Evolutionary conservation across 2,329 filamentous ascomycete species (phyloP), one percentile per base, ranked within the genome.

Genomic region (Fusarium coffeatum): DNA sequence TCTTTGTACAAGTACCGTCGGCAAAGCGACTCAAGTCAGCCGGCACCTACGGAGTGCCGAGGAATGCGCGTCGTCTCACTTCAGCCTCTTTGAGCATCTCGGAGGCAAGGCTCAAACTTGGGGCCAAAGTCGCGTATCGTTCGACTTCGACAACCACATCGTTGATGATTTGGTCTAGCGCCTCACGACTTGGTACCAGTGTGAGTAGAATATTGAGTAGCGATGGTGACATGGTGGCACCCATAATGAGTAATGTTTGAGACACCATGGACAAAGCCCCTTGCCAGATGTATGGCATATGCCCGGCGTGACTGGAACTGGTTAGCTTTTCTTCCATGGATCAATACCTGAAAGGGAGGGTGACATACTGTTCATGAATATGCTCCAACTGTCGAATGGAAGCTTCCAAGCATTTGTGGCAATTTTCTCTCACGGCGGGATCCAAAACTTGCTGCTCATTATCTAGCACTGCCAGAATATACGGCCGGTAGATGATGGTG

Each of bases 251-350:
- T 18, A 96, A 83, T 3, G 91, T 92, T 79, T 96, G 93, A 8
- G 92, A 93, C 23, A 94, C 91, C 76, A 96, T 93, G 23, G 91
- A 94, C 40, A 96, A 85, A 11, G 92, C 92, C 20, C 92, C 92
- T 82, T 95, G 93, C 90, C 92, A 96, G 22, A 95, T 86, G 79
- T 95, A 96, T 15, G 92, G 92, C 82, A 96, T 90, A 77, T 95
- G 92, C 53, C 93, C 92, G 65, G 91, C 91, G 76, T 94, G 92
- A 80, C 89, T 91, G 48, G 6, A 54, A 25, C 23, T 8, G 16
- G 66, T 75, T 59, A 76, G 70, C 23, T 9, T 11, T 16, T 0
- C 9, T 11, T 18, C 0, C 8, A 50, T 23, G 25, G 22, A 10
- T n/a, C 13, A 8, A 47, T 25, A 22, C 13, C 27, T 32, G 13